Evolutionary conservation across 73 alveolate genomes (phyloP).

Genomic region (Paramecium pentaurelia): DNA sequence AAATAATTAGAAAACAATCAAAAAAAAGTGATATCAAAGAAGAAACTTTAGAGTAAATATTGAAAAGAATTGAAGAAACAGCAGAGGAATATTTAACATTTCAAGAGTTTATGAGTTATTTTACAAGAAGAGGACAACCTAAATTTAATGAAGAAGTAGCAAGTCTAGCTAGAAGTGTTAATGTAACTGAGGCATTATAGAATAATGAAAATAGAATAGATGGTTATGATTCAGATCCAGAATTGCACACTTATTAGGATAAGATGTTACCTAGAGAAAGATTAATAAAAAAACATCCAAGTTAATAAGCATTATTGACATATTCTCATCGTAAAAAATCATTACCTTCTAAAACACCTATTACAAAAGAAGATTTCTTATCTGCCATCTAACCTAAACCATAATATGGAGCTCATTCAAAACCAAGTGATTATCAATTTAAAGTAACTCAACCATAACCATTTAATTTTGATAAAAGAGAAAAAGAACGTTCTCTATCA

Average conservation of each 20-base stretch:
- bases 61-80: conserved; percentile 79
- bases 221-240: conserved; percentile 67
- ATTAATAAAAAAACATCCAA: neutral
- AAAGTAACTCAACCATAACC: conserved; percentile 84
- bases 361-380: conserved; percentile 39
- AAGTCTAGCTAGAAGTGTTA: conserved; percentile 14
- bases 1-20: conserved; percentile 43
- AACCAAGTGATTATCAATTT: conserved; percentile 60
- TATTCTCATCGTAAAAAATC: neutral
- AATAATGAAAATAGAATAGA: conserved; percentile 37
- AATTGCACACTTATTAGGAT: conserved; percentile 47
- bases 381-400: conserved; percentile 40
- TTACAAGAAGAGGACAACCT: conserved; percentile 86
- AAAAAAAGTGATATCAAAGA: neutral
- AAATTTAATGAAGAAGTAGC: conserved; percentile 65
- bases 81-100: conserved; percentile 67
- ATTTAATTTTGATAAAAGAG: conserved; percentile 77
- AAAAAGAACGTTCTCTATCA: conserved; percentile 63
- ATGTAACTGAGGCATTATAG: conserved; percentile 23
- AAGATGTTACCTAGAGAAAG: conserved; percentile 30
- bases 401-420: conserved; percentile 56
- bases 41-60: conserved; percentile 73
- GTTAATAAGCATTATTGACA: neutral
- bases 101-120: conserved; percentile 74
- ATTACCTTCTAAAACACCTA: neutral